Conservation (phyloP, 2,329 filamentous ascomycete species). For the Calonectria crousiana region DNA sequence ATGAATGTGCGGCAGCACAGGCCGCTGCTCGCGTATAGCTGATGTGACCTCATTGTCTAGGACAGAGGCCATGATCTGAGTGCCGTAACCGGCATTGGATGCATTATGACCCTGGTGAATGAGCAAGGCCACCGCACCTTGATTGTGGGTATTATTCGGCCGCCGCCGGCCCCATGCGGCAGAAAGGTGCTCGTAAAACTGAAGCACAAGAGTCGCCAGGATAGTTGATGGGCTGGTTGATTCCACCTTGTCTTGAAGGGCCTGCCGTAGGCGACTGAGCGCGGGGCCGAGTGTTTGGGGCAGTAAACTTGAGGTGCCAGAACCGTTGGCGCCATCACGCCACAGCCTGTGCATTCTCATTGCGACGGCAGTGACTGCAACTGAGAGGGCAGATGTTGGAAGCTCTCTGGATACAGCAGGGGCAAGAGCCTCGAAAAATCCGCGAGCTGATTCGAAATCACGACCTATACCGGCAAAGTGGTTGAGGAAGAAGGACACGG, state of each 20-base stretch:
- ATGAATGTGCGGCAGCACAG: slow-evolving; percentile 4
- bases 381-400: slow-evolving; percentile 13
- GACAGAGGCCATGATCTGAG: slow-evolving; percentile 7
- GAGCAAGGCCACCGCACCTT: slow-evolving; percentile 21
- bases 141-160: slow-evolving; percentile 14
- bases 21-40: slow-evolving; percentile 9
- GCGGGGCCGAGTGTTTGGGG: slow-evolving; percentile 10
- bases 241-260: slow-evolving; percentile 12
- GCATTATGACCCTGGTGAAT: slow-evolving; percentile 5
- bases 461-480: slow-evolving; percentile 19
- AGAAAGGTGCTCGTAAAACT: slow-evolving; percentile 26
- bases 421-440: slow-evolving; percentile 26
- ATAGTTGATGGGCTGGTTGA: slow-evolving; percentile 14
- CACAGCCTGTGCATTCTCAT: slow-evolving; percentile 16
- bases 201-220: slow-evolving; percentile 19
- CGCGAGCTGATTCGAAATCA: slow-evolving; percentile 15
- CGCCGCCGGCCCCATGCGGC: slow-evolving; percentile 4
- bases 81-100: background rate
- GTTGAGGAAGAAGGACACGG: slow-evolving; percentile 22
- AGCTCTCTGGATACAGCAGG: slow-evolving; percentile 18
- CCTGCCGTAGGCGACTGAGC: slow-evolving; percentile 13
- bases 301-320: background rate
- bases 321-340: slow-evolving; percentile 8
- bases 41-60: slow-evolving; percentile 15
- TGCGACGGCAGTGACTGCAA: slow-evolving; percentile 22